phyloP scores from a whole-genome alignment of 306 rosid genomes.

The Mimosa pudica region DNA sequence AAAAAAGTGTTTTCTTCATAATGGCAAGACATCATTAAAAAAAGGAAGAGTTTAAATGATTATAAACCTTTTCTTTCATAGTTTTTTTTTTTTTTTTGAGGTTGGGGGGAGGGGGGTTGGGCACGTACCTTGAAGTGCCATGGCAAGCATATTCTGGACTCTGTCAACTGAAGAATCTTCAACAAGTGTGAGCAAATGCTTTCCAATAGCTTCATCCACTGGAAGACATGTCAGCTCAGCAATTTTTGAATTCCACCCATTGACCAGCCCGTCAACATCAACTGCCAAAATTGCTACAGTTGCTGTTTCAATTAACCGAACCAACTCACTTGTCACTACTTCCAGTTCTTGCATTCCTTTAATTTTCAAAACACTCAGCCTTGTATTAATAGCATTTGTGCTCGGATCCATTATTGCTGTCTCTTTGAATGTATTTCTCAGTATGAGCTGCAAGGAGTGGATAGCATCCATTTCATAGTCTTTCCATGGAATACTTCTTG shows the following conservation, averaged over 20 bases:
- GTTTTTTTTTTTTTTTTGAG: background rate
- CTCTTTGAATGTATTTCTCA: slow-evolving; percentile 82
- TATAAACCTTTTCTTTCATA: background rate
- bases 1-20: background rate
- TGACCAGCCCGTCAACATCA: slow-evolving; percentile 75
- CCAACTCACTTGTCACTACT: slow-evolving; percentile 94
- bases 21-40: too few relatives aligned
- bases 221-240: slow-evolving; percentile 90
- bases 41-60: too few relatives aligned
- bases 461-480: slow-evolving; percentile 98
- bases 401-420: slow-evolving; percentile 34
- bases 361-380: slow-evolving; percentile 66
- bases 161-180: slow-evolving; percentile 71
- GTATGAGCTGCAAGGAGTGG: slow-evolving; percentile 93
- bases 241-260: slow-evolving; percentile 92
- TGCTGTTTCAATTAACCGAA: slow-evolving; percentile 91
- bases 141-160: slow-evolving; percentile 68
- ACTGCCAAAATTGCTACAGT: slow-evolving; percentile 94
- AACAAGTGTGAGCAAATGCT: slow-evolving; percentile 72
- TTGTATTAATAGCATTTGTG: slow-evolving; percentile 53
- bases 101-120: background rate
- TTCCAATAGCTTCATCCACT: slow-evolving; percentile 81
- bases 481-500: slow-evolving; percentile 87
- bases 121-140: slow-evolving; percentile 67
- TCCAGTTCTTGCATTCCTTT: slow-evolving; percentile 94